Conservation (phyloP, 768 basidiomycete species). For the Leccinum sublutescens region DNA sequence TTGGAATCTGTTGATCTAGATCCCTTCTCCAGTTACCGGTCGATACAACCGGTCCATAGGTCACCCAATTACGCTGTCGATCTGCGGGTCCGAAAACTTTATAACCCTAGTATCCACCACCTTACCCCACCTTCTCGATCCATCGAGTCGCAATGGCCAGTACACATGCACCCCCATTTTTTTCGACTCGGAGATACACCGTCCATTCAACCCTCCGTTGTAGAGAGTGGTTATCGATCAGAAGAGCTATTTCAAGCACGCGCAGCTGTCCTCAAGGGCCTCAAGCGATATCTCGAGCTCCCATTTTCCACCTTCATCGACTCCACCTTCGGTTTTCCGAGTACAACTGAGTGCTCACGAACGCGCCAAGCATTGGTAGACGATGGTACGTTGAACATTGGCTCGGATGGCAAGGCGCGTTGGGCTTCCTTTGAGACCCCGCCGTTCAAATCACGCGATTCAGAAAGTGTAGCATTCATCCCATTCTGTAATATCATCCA, state of each 20-base stretch:
- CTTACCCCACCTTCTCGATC: too few species aligned
- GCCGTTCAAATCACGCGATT: too few species aligned
- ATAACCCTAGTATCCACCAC: too few species aligned
- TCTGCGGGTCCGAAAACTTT: too few species aligned
- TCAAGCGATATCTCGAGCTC: neutral
- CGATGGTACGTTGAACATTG: neutral
- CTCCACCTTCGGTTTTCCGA: neutral
- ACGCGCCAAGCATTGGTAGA: neutral
- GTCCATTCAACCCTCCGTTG: neutral
- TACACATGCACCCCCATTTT: neutral
- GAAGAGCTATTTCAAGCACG: neutral
- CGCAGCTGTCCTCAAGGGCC: neutral
- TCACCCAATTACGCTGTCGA: too few species aligned
- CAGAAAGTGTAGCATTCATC: too few species aligned
- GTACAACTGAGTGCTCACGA: neutral
- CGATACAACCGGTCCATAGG: neutral
- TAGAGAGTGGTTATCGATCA: neutral
- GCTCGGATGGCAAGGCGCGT: neutral
- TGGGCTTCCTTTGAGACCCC: neutral
- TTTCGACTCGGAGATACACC: neutral
- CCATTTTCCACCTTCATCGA: neutral
- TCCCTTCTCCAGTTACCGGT: neutral
- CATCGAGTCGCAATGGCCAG: too few species aligned
- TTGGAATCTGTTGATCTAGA: too few species aligned
- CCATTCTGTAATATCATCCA: too few species aligned